Base-by-base conservation (phyloP, 768 basidiomycete genomes). In the Xerocomellus amylosporus region DNA sequence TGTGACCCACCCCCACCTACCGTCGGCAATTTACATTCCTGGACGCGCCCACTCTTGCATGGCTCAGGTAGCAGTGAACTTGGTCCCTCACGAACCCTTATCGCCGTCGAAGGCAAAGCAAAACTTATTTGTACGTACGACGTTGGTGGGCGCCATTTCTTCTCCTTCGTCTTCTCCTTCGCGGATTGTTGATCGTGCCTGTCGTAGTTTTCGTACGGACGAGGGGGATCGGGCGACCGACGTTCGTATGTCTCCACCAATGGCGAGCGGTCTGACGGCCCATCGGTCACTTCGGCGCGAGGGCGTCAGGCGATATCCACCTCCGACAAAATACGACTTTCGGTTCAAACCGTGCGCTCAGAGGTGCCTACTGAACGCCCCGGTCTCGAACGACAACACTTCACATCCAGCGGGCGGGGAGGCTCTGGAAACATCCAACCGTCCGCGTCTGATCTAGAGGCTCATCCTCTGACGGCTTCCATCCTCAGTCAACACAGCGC, bases 391-490 rank as follows among this genome's bases (percentile, higher is more conserved):
- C 22, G 28, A 12, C 30, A 14, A n/a, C 53, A 57, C n/a, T 57
- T 63, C 47, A 54, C 33, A 8, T 69, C 65, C 8, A 63, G 59
- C 7, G 67, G 67, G 5, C 58, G 67, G 10, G 67, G 67, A 0
- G 67, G 67, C 5, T 51, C 59, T 17, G 67, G 67, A 33, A 68
- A 68, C 42, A 58, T 68, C 33, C 63, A 59, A 28, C 43, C 33
- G 0, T 47, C 48, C 28, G 22, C 54, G 3, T 28, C 33, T 8
- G 31, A n/a, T 43, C 41, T 65, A 12, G 53, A 55, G 14, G 15
- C 51, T 0, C 58, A 67, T n/a, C 67, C 67, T 4, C 39, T 59
- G 53, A 65, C 67, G 7, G 67, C 67, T 9, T 44, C 58, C 24
- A 63, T 68, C 49, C 38, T 68, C n/a, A 57, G 37, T 8, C 52